Evolutionary conservation across 2,329 filamentous ascomycete species (phyloP), one percentile per base, ranked within the genome.

Genomic region (Claviceps sorghi): DNA sequence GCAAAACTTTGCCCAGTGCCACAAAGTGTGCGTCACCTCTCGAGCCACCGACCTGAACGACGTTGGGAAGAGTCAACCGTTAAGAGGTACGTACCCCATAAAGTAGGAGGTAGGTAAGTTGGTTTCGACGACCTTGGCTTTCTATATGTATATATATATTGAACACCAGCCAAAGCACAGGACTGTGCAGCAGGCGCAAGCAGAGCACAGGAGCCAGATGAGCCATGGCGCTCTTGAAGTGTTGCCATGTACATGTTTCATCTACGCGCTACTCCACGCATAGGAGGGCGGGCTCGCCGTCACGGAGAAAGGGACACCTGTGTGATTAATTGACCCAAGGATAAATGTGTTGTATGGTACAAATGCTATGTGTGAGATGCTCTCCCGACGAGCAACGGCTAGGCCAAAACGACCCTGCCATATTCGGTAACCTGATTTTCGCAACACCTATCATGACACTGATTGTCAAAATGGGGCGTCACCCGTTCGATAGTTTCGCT

Each of bases 1-100:
- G 78, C 30, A 89, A 66, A 0, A 78, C 75, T 57, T 82, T 78
- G 1, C 83, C 84, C 1, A 88, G 65, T 0, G 84, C 83, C 19
- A 88, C 72, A 60, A 88, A 88, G 0, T 89, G 85, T 1, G 88
- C 83, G 61, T 88, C 84, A 49, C 84, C 84, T 41, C 84, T 73
- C 13, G 83, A 86, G 7, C 84, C 84, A 13, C 88, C 83, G 26
- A 88, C 83, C 59, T 88, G 84, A 50, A 88, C 81, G n/a, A n/a
- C n/a, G n/a, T n/a, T n/a, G n/a, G n/a, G n/a, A n/a, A n/a, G n/a
- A n/a, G n/a, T n/a, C n/a, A n/a, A n/a, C n/a, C n/a, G n/a, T n/a
- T n/a, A n/a, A n/a, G n/a, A n/a, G n/a, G n/a, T n/a, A n/a, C n/a
- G n/a, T n/a, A n/a, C n/a, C n/a, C n/a, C n/a, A n/a, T n/a, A n/a